Base-by-base conservation (phyloP, 108 stramenopile species). In the Nitzschia sp. region DNA sequence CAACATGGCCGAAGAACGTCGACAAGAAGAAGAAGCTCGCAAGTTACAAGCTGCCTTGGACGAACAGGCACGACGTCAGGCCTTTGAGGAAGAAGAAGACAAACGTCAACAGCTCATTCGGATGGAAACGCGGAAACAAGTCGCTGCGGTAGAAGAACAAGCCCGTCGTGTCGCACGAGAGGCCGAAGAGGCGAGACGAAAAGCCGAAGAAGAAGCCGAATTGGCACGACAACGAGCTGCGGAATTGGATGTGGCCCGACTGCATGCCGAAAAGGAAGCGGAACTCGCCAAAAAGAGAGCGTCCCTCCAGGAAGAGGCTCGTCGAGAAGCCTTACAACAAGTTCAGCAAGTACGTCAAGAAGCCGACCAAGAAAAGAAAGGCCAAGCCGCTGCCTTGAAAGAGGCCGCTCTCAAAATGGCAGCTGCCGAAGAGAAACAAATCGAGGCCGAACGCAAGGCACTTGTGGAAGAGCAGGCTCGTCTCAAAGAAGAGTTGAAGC, bases 401-500 rank as follows among this genome's bases (percentile, higher is more conserved):
- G 19, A 50, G 21, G 48, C 48, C 4, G 4, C 4, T 4, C 13
- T 4, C 16, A 4, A 50, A 21, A 4, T 5, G 4, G 17, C 9
- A 50, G 48, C 4, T 8, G 48, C 48, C 13, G 48, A 50, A 4
- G 19, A 22, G 19, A 50, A 50, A n/a, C 48, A n/a, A 22, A 4
- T 50, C 19, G 19, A 50, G 48, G 48, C 48, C 4, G 48, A 50
- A 50, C 48, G 48, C 9, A 50, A 50, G 19, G 48, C 48, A n/a
- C 48, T 21, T n/a, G 4, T 50, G 48, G 48, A 50, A 21, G 48
- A 50, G 48, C 48, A 50, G 19, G 19, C 8, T 4, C 48, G 48
- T n/a, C 21, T 50, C 48, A 50, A 50, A 50, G 48, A 50, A 21
- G 48, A 50, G 19, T 50, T 50, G 19, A 50, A 50, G 48, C 48